A percentile compares a stretch with the other conserved stretches of the same genome.
phyloP scores from a whole-genome alignment of 768 basidiomycete species.

The Psilocybe cyanescens region DNA sequence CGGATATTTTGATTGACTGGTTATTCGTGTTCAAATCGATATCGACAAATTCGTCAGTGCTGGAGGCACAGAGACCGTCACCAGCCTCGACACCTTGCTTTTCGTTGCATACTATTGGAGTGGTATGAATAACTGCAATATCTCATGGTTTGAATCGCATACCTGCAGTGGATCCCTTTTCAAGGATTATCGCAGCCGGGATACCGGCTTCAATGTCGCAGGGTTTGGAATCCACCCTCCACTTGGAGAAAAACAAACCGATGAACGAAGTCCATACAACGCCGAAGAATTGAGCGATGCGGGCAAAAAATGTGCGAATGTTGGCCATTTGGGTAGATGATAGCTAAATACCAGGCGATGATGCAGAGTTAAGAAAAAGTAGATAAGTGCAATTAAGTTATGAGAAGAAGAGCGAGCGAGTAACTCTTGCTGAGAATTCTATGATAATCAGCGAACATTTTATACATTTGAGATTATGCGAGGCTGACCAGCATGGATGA shows the following conservation, averaged over 20 bases:
- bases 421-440: not conserved
- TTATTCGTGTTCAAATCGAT: constrained; percentile 1
- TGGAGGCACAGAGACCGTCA: not conserved
- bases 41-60: constrained; percentile 4
- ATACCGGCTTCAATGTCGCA: constrained; percentile 14
- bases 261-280: constrained; percentile 7
- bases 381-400: not conserved
- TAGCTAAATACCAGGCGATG: not conserved
- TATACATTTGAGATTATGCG: not conserved
- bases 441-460: not conserved
- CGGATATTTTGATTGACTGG: not conserved
- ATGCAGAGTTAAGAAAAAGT: not conserved
- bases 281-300: constrained; percentile 7
- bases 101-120: not conserved
- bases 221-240: not conserved
- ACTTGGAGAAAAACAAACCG: constrained; percentile 3
- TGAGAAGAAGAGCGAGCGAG: not conserved
- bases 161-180: constrained; percentile 1
- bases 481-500: not conserved
- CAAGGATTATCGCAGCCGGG: not conserved
- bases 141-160: not conserved
- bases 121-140: not conserved
- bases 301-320: constrained; percentile 9
- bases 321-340: constrained; percentile 10
- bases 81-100: not conserved